Evolutionary conservation across 257 asterid genomes (phyloP), one percentile per base, ranked within the genome.

Genomic region (Solanum raphanifolium): DNA sequence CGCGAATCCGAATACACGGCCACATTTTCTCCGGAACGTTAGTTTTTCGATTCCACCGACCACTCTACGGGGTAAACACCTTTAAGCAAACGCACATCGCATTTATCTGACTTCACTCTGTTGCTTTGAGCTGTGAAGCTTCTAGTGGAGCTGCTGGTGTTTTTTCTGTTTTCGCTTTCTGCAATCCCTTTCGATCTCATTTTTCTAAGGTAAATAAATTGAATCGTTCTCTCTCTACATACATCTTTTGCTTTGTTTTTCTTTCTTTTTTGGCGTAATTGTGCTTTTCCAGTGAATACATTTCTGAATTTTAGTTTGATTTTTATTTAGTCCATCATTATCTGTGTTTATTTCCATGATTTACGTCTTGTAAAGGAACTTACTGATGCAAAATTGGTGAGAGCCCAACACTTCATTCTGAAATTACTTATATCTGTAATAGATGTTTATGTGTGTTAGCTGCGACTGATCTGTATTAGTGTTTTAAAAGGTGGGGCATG

Each of bases 121-220:
- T 6, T 69, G 46, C 52, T 21, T 6, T 43, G 83, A 43, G 13
- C 62, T 9, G 83, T 38, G 60, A 68, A 48, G 38, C 21, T 86
- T 86, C 32, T 20, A 71, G 69, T 75, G 29, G 46, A 43, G 69
- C 83, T 78, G 89, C 89, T 69, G 46, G 90, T 85, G 91, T 38
- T 69, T 86, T 76, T 32, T 83, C 87, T 88, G 87, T 79, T 88
- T 86, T 79, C 60, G 48, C 88, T 85, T 89, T 90, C 62, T 75
- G 89, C 75, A 32, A 89, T 62, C 89, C 76, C 23, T 88, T 90
- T 91, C 93, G 96, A 93, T 95, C 96, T 94, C 93, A 86, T 89
- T 89, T 91, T 91, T 86, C 65, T 83, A 75, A 90, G 98, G 96
- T 94, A 89, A 86, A 79, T 78, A 89, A 86, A 79, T 78, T 83